Evolutionary conservation across 805 yeast species (phyloP).

Genomic region (Ogataea zsoltii): DNA sequence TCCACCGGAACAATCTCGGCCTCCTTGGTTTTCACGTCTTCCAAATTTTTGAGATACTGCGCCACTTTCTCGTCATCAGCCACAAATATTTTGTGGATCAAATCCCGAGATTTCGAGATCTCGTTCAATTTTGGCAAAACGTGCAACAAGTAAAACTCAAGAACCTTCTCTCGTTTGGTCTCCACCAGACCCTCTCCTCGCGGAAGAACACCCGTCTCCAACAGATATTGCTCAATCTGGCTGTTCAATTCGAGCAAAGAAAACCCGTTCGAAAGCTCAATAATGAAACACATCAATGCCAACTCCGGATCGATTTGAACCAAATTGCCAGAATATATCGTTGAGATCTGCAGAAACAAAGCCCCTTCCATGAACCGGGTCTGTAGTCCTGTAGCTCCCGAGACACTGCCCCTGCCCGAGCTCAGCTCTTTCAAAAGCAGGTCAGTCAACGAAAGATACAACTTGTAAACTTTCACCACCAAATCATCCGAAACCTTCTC

Average conservation of each 20-base stretch:
- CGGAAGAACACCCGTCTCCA: constrained; percentile 17
- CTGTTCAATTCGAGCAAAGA: constrained; percentile 17
- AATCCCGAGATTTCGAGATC: constrained; percentile 16
- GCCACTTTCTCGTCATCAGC: constrained; percentile 17
- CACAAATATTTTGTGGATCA: constrained; percentile 22
- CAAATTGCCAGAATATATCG: constrained; percentile 15
- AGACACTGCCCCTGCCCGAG: not conserved
- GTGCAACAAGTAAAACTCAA: constrained; percentile 29
- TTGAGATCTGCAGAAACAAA: constrained; percentile 21
- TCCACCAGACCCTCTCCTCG: constrained; percentile 18
- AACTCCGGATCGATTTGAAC: constrained; percentile 27
- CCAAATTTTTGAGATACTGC: constrained; percentile 16
- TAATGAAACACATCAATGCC: constrained; percentile 31
- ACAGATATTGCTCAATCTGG: constrained; percentile 29
- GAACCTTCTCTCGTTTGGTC: constrained; percentile 17
- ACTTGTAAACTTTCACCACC: constrained; percentile 24
- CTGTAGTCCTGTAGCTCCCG: constrained; percentile 1
- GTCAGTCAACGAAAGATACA: constrained; percentile 33
- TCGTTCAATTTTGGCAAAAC: constrained; percentile 25
- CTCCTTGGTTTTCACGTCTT: constrained; percentile 7
- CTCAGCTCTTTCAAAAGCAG: constrained; percentile 26
- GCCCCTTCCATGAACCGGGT: constrained; percentile 25
- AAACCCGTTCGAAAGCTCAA: constrained; percentile 32
- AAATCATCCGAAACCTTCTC: constrained; percentile 9
- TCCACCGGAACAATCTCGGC: constrained; percentile 4